Evolutionary conservation across 176 grass and related monocot species (phyloP).

Genomic region (Lolium rigidum): DNA sequence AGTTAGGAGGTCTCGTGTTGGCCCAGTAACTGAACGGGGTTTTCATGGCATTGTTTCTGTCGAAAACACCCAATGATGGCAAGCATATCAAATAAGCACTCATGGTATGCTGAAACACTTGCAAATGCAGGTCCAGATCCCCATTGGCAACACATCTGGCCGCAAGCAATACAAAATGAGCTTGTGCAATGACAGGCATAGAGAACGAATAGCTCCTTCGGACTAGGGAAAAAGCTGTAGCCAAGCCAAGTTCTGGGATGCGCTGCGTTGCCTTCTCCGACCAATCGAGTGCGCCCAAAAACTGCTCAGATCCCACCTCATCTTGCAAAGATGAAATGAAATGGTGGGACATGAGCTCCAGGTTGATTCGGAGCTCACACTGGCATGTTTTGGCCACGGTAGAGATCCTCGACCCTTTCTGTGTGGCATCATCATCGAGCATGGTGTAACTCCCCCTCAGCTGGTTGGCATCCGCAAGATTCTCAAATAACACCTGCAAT

Average conservation of each 20-base stretch:
- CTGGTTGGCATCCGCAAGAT: neutral
- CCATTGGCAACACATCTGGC: constrained; percentile 31
- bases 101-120: constrained; percentile 30
- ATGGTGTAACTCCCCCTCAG: neutral
- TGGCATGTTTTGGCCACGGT: too few relatives aligned
- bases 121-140: constrained; percentile 22
- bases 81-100: constrained; percentile 36
- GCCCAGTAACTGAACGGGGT: neutral
- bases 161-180: constrained; percentile 49
- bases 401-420: neutral
- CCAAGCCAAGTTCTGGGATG: constrained; percentile 40
- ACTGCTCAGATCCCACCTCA: constrained; percentile 2
- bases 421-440: neutral
- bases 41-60: neutral
- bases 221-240: neutral
- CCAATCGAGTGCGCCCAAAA: constrained; percentile 35
- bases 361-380: neutral
- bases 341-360: constrained; percentile 45
- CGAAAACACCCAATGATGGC: constrained; percentile 34
- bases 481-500: constrained; percentile 41
- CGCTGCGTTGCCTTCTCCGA: neutral
- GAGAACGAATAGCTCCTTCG: neutral
- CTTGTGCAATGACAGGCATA: constrained; percentile 12
- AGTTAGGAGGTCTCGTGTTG: neutral
- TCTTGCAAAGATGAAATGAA: constrained; percentile 49